Conservation (phyloP, 2,329 filamentous ascomycete species). For the Cladosporium sp. region DNA sequence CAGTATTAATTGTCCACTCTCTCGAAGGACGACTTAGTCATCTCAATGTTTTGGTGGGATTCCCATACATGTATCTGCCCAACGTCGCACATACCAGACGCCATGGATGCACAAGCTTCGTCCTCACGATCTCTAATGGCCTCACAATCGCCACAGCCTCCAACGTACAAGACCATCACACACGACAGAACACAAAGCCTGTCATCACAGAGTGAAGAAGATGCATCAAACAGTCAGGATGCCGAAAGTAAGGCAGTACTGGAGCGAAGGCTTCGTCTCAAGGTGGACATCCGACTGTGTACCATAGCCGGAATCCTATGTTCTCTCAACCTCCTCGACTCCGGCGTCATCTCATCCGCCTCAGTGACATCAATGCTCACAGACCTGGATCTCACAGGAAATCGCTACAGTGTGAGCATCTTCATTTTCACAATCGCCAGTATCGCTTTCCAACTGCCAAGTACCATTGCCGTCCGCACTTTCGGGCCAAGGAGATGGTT, state of each 20-base stretch:
- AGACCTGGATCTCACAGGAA: slow-evolving; percentile 60
- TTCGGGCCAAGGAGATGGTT: slow-evolving; percentile 63
- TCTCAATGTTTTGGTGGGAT: too few species aligned
- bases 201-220: background rate
- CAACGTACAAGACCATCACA: slow-evolving; percentile 5
- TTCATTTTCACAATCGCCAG: slow-evolving; percentile 68
- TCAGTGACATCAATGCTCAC: slow-evolving; percentile 63
- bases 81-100: too few species aligned
- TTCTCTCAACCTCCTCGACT: slow-evolving; percentile 64
- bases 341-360: slow-evolving; percentile 64
- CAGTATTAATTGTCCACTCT: too few species aligned
- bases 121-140: slow-evolving; percentile 7
- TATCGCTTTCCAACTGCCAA: slow-evolving; percentile 64
- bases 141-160: slow-evolving; percentile 6
- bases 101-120: background rate
- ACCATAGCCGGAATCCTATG: slow-evolving; percentile 67
- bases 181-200: slow-evolving; percentile 1
- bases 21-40: too few species aligned
- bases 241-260: slow-evolving; percentile 18
- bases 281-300: slow-evolving; percentile 64
- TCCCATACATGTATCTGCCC: too few species aligned
- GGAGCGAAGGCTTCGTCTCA: slow-evolving; percentile 51
- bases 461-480: slow-evolving; percentile 60
- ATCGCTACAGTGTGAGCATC: slow-evolving; percentile 64
- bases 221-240: background rate